Base-by-base conservation (phyloP, 2,329 filamentous ascomycete genomes). In the Acarospora socialis region DNA sequence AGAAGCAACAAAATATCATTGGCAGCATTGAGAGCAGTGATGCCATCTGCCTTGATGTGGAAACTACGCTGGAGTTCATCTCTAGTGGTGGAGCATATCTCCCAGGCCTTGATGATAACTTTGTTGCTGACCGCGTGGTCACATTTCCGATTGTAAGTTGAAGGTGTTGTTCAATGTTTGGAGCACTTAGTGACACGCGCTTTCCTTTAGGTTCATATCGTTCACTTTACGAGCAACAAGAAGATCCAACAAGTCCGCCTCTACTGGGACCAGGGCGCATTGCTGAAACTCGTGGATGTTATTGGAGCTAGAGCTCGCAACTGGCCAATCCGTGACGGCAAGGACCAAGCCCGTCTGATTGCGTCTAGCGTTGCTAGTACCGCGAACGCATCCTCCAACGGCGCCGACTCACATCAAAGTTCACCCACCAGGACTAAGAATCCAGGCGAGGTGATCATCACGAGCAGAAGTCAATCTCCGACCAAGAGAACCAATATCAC, bases 181-280 rank as follows among this genome's bases (percentile, higher is more conserved):
- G 35, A 26, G 14, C 30, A 12, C 13, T 20, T 30, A 15, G 17
- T 28, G 19, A 29, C 30, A 21, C 19, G 28, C 38, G 37, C n/a
- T n/a, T n/a, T n/a, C n/a, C n/a, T n/a, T n/a, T 54, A 90, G 82
- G 70, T 77, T 46, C 90, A 98, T 61, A 76, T 95, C 42, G 86
- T 98, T 43, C 71, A 73, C 36, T 93, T 94, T 57, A 71, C 92
- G 54, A 52, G 57, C 43, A 57, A 77, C 28, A 71, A 74, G 53
- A 84, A 82, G 60, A 94, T 98, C 51, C 56, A 69, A 37, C 82
- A 90, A 54, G 81, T 95, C 42, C 81, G 87, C 45, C 73, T 87
- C 45, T 82, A 79, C 54, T 98, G 90, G 90, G 90, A 98, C 54
- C 90, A 98, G 57, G 86, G 77, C 39, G 79, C 83, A 33, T 70